phyloP scores from a whole-genome alignment of 768 basidiomycete species.

The Mycena venus region DNA sequence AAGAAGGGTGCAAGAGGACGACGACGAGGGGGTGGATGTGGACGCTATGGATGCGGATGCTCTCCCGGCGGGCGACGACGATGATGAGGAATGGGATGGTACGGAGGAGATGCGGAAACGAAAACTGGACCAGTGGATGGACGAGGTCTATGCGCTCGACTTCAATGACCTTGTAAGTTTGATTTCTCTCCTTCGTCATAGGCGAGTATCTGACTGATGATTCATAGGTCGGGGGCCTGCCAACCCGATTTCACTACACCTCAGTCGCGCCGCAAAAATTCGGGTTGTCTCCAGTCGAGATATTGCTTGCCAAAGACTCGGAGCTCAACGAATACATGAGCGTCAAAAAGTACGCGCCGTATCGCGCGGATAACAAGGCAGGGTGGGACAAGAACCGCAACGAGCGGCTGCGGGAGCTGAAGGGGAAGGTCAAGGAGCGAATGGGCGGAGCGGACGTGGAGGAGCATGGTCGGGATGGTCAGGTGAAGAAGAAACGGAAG shows the following conservation, averaged over 20 bases:
- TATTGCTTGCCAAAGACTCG: constrained; percentile 90
- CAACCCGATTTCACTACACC: constrained; percentile 95
- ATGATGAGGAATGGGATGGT: constrained; percentile 84
- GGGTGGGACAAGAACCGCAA: constrained; percentile 75
- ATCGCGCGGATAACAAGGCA: constrained; percentile 70
- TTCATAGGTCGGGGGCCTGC: constrained; percentile 84
- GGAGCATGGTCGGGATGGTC: constrained; percentile 1
- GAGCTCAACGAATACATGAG: constrained; percentile 94
- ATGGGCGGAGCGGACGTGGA: constrained; percentile 33
- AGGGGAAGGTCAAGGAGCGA: constrained; percentile 68
- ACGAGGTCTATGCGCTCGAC: constrained; percentile 90
- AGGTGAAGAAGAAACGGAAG: constrained; percentile 32
- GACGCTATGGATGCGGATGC: constrained; percentile 66
- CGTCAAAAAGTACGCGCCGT: constrained; percentile 93
- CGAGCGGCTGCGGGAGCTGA: constrained; percentile 81
- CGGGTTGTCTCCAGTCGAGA: constrained; percentile 85
- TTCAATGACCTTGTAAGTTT: constrained; percentile 92
- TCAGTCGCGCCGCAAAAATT: constrained; percentile 72
- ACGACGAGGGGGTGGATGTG: constrained; percentile 70
- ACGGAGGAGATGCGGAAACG: constrained; percentile 93
- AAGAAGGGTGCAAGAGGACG: constrained; percentile 50
- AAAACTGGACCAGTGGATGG: constrained; percentile 90
- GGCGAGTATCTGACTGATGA: constrained; percentile 11
- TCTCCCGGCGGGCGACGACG: constrained; percentile 51
- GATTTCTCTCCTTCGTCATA: not conserved